Evolutionary conservation across 2,329 filamentous ascomycete species (phyloP), one percentile per base, ranked within the genome.

Genomic region (Cordyceps javanica): DNA sequence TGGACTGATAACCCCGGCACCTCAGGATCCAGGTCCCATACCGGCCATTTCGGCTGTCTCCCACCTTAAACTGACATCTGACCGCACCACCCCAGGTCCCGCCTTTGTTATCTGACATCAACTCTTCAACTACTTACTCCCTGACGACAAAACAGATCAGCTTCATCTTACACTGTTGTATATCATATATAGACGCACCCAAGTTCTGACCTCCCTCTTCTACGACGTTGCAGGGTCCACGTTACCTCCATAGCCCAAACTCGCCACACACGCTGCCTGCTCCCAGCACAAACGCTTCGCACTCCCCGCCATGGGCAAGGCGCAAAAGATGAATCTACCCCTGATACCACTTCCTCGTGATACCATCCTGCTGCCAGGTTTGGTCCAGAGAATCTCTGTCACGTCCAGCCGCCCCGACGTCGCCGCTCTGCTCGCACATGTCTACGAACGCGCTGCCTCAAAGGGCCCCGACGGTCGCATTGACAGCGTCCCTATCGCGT

Each of bases 321-420:
- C 70, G 63, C 70, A 76, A 64, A 74, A 76, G 57, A 71, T 74
- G 45, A 74, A 74, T 56, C 73, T 96, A 34, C 89, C 93, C 46
- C 76, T 97, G 65, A 88, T 97, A 64, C 90, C 91, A 38, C 82
- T 97, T 44, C 85, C 90, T 55, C 86, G 87, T 67, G 89, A 88
- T 63, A 83, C 85, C 61, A 89, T 97, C 63, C 84, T 97, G 41
- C 82, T 96, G 10, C 94, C 94, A 4, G 91, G 91, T 61, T 85
- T 92, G 58, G 86, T 92, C 52, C 82, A 96, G 65, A 88, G 92
- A 65, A 89, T 97, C 63, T 86, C 90, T 56, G 87, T 97, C 54
- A 85, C 87, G 41, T 86, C 80, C 38, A 80, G 87, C 71, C 90
- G 93, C 53, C 86, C 90, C 63, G 94, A 97, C 72, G 88, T 97